Base-by-base conservation (phyloP, 768 basidiomycete species). In the Tulasnella sp. region DNA sequence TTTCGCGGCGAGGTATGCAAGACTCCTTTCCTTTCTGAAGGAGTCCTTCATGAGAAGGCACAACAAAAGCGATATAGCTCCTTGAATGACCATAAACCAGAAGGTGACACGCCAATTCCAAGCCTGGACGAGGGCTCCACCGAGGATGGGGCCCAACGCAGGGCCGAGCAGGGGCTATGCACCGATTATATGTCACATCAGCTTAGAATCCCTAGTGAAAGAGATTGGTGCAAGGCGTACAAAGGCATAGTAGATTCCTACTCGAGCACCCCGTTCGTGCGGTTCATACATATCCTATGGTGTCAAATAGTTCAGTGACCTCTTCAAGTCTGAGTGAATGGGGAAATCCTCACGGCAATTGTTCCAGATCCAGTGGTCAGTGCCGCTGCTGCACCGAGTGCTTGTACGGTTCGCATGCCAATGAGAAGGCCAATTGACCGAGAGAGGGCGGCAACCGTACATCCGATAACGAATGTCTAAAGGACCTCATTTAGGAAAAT, bases 51-150 rank as follows among this genome's bases (percentile, higher is more conserved):
- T 88, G 67, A 84, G 69, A 32, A 85, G 56, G 69, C 89, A 88
- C 19, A 75, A 71, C 41, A 81, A 45, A 52, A 80, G 73, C 52
- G 77, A 78, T 32, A 76, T 27, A 1, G 80, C 81, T 8, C 79
- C 79, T 56, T 84, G 76, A 30, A 83, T 82, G 0, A 79, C 74
- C 23, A 92, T 77, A 69, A 93, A 89, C 79, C 87, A 94, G 69
- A 94, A 90, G 0, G 82, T 80, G 7, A 84, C 80, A 38, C 87
- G 78, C 92, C 93, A 95, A 53, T 75, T 77, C 69, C 84, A 83
- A 0, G 74, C 77, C 55, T 82, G 75, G 0, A 86, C 83, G 2
- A 89, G 71, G 3, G 71, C 76, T 0, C 88, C 87, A 1, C 88
- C 88, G 47, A 88, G 64, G 19, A 89, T 76, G 4, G 86, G 85